Conservation (phyloP, 129 eudicot genomes). For the Lactuca saligna region DNA sequence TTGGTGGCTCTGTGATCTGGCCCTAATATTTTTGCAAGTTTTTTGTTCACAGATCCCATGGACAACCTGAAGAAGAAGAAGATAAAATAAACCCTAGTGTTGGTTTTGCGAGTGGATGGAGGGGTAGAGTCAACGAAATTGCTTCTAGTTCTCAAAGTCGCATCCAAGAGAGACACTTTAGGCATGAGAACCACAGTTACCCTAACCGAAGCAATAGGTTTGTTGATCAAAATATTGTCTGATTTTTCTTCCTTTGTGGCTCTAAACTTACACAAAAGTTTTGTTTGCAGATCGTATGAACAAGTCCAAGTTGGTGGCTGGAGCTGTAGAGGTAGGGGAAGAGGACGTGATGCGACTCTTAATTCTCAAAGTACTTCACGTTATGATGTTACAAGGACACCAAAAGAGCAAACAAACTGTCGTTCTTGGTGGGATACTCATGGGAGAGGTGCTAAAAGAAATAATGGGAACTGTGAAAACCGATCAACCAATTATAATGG, state of each 20-base stretch:
- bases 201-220: constrained; percentile 15
- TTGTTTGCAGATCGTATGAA: constrained; percentile 4
- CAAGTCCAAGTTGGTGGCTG: constrained; percentile 1
- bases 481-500: not conserved
- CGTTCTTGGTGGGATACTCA: not conserved
- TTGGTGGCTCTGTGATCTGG: not conserved
- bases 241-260: not conserved
- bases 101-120: not conserved
- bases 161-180: constrained; percentile 3
- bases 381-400: not conserved
- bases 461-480: not conserved
- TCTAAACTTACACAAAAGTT: not conserved
- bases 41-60: constrained; percentile 3
- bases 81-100: not conserved
- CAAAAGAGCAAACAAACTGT: not conserved
- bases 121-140: not conserved
- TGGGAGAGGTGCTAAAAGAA: not conserved
- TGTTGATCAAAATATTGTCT: not conserved
- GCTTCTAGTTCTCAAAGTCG: not conserved
- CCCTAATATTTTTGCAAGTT: not conserved
- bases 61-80: not conserved
- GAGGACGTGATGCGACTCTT: not conserved
- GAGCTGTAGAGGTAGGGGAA: constrained; percentile 16
- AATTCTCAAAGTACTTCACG: not conserved
- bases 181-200: constrained; percentile 25